These are phyloP conservation scores for Penicillium sp. DNA, from an alignment of 2,329 filamentous ascomycete species.

Conservation along the genomic window DNA sequence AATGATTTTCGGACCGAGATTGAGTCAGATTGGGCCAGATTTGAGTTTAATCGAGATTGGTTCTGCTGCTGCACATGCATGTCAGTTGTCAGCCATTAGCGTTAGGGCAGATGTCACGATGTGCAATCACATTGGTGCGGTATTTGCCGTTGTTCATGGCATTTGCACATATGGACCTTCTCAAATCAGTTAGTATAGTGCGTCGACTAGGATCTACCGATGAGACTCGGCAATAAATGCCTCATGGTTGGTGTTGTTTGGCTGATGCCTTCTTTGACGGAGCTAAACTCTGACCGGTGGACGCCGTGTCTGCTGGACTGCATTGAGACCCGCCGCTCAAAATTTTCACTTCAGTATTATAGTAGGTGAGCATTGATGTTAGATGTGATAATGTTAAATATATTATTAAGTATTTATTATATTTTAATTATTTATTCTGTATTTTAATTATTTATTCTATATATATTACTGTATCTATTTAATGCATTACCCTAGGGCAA, in stretches of 20 bases:
- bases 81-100: background rate
- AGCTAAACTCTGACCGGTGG: background rate
- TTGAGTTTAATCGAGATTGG: background rate
- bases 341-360: slow-evolving; percentile 13
- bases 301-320: background rate
- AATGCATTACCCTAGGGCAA: too few relatives aligned
- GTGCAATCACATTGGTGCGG: too few relatives aligned
- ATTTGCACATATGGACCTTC: too few relatives aligned
- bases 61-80: slow-evolving; percentile 5
- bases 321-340: slow-evolving; percentile 12
- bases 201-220: background rate
- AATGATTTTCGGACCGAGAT: too few relatives aligned
- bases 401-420: background rate
- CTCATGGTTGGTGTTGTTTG: slow-evolving; percentile 8
- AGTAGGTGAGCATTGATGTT: too few relatives aligned
- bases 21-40: slow-evolving; percentile 6
- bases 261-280: background rate
- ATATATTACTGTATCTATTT: too few relatives aligned
- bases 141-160: too few relatives aligned
- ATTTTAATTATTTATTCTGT: too few relatives aligned
- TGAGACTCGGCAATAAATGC: slow-evolving; percentile 16
- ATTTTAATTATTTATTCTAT: too few relatives aligned
- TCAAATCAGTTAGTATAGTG: too few relatives aligned
- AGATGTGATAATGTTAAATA: too few relatives aligned
- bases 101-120: too few relatives aligned